phyloP scores from a whole-genome alignment of 2,329 filamentous ascomycete genomes.

The Ophiosphaerella narmari region DNA sequence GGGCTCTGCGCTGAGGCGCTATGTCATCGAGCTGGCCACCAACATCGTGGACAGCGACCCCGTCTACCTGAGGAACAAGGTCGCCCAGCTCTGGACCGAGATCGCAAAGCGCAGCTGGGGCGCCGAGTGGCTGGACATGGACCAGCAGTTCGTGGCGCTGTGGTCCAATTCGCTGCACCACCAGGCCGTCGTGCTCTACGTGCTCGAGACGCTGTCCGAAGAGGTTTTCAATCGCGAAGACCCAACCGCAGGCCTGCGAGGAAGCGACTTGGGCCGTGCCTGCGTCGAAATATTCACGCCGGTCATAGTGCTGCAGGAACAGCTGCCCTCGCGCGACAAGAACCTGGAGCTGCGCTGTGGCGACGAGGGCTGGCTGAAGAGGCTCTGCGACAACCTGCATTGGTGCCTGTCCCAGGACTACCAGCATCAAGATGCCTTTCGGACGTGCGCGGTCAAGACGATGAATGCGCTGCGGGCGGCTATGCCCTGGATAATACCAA shows the following conservation, averaged over 20 bases:
- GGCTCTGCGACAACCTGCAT: conserved; percentile 74
- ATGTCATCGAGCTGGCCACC: conserved; percentile 79
- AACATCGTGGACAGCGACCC: conserved; percentile 74
- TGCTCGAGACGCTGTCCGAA: conserved; percentile 90
- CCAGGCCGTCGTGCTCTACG: conserved; percentile 84
- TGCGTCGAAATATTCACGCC: conserved; percentile 95
- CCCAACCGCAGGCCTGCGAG: conserved; percentile 78
- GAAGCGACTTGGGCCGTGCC: conserved; percentile 82
- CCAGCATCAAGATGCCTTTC: conserved; percentile 68
- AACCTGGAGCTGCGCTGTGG: conserved; percentile 74
- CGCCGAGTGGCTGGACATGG: conserved; percentile 95
- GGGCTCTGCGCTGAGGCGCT: conserved; percentile 69
- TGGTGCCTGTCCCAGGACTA: conserved; percentile 72
- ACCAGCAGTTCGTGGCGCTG: conserved; percentile 76
- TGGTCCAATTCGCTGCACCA: conserved; percentile 70
- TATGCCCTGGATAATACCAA: conserved; percentile 86
- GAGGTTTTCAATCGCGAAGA: conserved; percentile 94
- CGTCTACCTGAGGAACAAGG: conserved; percentile 86
- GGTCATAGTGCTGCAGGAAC: conserved; percentile 71
- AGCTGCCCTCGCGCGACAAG: conserved; percentile 74
- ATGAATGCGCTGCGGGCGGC: conserved; percentile 78
- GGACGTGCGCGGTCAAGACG: conserved; percentile 73
- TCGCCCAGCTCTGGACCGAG: conserved; percentile 92
- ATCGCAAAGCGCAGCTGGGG: conserved; percentile 92
- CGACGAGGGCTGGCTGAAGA: conserved; percentile 83